Evolutionary conservation across 441 rosid genomes (phyloP).

Genomic region (Populus hybrid): DNA sequence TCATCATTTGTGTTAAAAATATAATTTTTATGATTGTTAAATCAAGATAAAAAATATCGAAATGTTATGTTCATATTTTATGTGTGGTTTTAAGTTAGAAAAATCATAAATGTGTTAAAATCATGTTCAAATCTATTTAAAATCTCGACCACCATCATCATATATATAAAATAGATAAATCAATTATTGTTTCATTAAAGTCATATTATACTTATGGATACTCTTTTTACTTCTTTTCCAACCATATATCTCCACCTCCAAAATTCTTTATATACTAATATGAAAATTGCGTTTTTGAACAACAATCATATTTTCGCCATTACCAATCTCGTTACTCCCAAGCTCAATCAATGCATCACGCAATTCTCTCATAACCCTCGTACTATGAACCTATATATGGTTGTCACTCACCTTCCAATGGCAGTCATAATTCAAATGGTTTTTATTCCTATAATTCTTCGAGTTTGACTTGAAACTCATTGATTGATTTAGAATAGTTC

Average conservation of each 20-base stretch:
- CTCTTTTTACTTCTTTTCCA: slow-evolving; percentile 49
- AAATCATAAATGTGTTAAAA: too few relatives aligned
- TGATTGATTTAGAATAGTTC: slow-evolving; percentile 19
- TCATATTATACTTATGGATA: slow-evolving; percentile 40
- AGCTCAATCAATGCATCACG: slow-evolving; percentile 22
- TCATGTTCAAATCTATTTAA: too few relatives aligned
- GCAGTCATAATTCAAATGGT: slow-evolving; percentile 7
- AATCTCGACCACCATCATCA: too few relatives aligned
- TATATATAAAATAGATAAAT: too few relatives aligned
- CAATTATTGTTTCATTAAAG: slow-evolving; percentile 43
- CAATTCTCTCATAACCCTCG: slow-evolving; percentile 19
- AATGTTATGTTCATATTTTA: too few relatives aligned
- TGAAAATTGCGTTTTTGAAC: slow-evolving; percentile 36
- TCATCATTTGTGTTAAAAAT: too few relatives aligned
- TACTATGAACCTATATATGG: slow-evolving; percentile 36
- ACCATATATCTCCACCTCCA: slow-evolving; percentile 37
- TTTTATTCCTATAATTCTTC: slow-evolving; percentile 23
- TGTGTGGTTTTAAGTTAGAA: too few relatives aligned
- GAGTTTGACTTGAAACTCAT: slow-evolving; percentile 27
- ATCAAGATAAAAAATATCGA: too few relatives aligned
- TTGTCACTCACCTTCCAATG: slow-evolving; percentile 24
- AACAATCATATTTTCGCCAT: slow-evolving; percentile 28
- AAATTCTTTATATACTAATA: slow-evolving; percentile 19
- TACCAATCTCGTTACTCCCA: slow-evolving; percentile 22
- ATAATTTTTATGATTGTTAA: too few relatives aligned